These are phyloP conservation scores for Tolypocladium ophioglossoides DNA, from an alignment of 2,329 filamentous ascomycete species.

Conservation along the genomic window DNA sequence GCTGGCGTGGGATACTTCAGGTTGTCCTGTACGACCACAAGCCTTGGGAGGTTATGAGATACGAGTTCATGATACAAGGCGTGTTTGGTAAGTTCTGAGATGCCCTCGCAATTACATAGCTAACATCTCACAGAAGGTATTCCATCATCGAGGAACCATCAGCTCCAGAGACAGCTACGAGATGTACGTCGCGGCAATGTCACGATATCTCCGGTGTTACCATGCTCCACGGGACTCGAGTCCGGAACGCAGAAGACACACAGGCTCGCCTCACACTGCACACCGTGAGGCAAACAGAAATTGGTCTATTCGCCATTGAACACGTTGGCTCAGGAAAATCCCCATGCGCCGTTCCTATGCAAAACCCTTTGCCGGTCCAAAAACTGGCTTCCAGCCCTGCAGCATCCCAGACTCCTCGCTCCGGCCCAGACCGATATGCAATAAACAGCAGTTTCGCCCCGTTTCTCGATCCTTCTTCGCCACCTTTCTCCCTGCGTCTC, in stretches of 20 bases:
- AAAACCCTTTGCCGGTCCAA: neutral
- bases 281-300: neutral
- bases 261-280: neutral
- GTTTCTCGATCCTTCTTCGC: neutral
- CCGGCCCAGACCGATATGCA: constrained; percentile 3
- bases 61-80: neutral
- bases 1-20: neutral
- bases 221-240: neutral
- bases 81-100: neutral
- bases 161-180: neutral
- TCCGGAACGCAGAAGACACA: neutral
- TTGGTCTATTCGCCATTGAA: neutral
- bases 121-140: neutral
- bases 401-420: constrained; percentile 5
- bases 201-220: neutral
- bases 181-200: neutral
- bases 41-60: neutral
- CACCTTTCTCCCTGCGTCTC: neutral
- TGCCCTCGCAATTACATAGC: neutral
- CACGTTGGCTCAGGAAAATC: neutral
- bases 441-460: neutral
- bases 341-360: neutral
- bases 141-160: neutral
- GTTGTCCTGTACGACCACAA: neutral
- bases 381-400: neutral